Conservation (phyloP, 1,284 basidiomycete genomes). For the Rhodotorula sp. region DNA sequence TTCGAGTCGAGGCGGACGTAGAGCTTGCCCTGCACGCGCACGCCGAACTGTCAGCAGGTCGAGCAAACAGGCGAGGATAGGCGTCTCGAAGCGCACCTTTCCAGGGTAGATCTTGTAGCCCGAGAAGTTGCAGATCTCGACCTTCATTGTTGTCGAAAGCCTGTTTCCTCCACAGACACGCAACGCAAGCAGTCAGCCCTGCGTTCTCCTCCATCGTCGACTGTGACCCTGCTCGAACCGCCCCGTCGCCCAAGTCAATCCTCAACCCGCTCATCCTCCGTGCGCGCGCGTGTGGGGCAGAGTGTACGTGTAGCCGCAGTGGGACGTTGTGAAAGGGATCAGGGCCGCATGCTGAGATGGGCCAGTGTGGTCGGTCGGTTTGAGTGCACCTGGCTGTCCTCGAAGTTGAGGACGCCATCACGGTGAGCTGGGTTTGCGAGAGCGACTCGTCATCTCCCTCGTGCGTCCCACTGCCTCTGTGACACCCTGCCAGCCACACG, state of each 20-base stretch:
- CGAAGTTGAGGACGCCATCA: neutral
- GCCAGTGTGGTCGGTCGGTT: neutral
- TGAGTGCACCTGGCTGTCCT: neutral
- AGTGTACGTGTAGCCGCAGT: too few relatives aligned
- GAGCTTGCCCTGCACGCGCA: slow-evolving; percentile 60
- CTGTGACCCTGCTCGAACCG: too few relatives aligned
- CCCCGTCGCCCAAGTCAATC: too few relatives aligned
- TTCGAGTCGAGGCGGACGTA: slow-evolving; percentile 97
- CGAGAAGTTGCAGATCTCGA: slow-evolving; percentile 95
- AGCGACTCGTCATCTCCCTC: slow-evolving; percentile 22
- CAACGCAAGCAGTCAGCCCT: too few relatives aligned
- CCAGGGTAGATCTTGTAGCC: slow-evolving; percentile 94
- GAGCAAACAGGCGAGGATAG: neutral
- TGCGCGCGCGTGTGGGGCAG: neutral
- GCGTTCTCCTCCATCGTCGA: too few relatives aligned
- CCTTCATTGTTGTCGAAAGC: slow-evolving; percentile 63
- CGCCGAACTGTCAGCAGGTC: neutral
- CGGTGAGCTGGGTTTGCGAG: slow-evolving; percentile 24
- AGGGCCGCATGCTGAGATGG: slow-evolving; percentile 1
- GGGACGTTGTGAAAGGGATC: neutral
- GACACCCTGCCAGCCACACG: neutral
- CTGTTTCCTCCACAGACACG: neutral
- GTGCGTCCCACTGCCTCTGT: neutral
- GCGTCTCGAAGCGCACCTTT: slow-evolving; percentile 57
- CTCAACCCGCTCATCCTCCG: too few relatives aligned